Conservation (phyloP, 2,329 filamentous ascomycete species). For the Arthrobotrys pseudoclavata region DNA sequence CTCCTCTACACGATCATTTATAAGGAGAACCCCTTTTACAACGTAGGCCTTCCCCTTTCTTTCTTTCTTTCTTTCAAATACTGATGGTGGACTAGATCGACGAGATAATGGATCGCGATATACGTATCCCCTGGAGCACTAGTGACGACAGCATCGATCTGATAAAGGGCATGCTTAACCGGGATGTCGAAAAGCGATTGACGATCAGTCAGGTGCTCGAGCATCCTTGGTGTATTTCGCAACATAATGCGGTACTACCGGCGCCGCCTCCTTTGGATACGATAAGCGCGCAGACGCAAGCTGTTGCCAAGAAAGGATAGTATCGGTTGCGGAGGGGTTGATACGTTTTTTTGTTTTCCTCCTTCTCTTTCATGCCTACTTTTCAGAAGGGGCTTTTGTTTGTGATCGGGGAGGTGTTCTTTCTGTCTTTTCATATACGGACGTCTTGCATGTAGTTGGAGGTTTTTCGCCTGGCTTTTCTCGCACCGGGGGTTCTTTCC, state of each 20-base stretch:
- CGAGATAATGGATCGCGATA: slow-evolving; percentile 97
- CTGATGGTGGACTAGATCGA: slow-evolving; percentile 73
- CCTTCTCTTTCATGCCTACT: slow-evolving; percentile 28
- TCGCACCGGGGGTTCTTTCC: neutral
- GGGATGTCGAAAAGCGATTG: slow-evolving; percentile 84
- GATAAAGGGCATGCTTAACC: slow-evolving; percentile 90
- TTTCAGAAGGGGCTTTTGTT: neutral
- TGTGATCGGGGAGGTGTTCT: slow-evolving; percentile 32
- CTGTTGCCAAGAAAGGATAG: slow-evolving; percentile 46
- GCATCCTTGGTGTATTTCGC: slow-evolving; percentile 80
- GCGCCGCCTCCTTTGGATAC: slow-evolving; percentile 41
- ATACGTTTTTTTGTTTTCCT: slow-evolving; percentile 34
- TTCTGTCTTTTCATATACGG: neutral
- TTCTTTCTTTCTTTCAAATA: neutral
- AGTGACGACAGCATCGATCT: slow-evolving; percentile 94
- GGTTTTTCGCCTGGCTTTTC: slow-evolving; percentile 23
- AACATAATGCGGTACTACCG: slow-evolving; percentile 54
- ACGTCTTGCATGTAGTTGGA: slow-evolving; percentile 2
- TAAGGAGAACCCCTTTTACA: slow-evolving; percentile 99
- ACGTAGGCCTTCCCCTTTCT: slow-evolving; percentile 65
- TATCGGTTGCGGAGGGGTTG: slow-evolving; percentile 51
- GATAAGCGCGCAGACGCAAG: slow-evolving; percentile 40
- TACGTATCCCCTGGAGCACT: slow-evolving; percentile 88
- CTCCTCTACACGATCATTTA: slow-evolving; percentile 98
- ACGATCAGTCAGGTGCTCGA: slow-evolving; percentile 89